Base-by-base conservation (phyloP, 768 basidiomycete species). In the Lactarius sanguifluus region DNA sequence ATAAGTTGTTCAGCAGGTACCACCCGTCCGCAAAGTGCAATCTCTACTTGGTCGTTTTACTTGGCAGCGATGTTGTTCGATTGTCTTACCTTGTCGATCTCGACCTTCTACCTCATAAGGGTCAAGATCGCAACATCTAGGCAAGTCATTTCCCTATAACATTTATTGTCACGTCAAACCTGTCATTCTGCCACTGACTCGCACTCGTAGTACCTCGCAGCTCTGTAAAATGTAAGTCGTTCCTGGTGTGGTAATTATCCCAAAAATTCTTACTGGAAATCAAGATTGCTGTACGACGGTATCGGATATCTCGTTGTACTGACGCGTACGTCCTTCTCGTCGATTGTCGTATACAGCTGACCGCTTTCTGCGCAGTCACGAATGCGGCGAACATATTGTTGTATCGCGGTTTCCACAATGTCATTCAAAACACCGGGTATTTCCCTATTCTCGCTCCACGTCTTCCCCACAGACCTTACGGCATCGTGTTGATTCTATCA, bases 261-360 rank as follows among this genome's bases (percentile, higher is more conserved):
- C 10, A 13, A 2, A 6, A 3, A 32, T 32, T 32, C 38, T 63
- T 45, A 65, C 50, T 32, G 4, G 2, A 6, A 18, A 30, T 10
- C 20, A 68, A 89, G 86, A 76, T 85, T 89, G 85, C 76, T 90
- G 3, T 86, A 85, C 64, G 87, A 90, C 68, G 88, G 88, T 30
- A 74, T 90, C 34, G 81, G 83, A 25, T 90, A 87, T 72, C 85
- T 89, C 64, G 69, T 86, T 34, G 79, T 77, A 5, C 75, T 90
- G 54, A 85, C 86, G 59, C 77, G 73, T 81, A 62, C 18, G 72
- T 66, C 5, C 9, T 16, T 12, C 41, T 32, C 9, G 15, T 36
- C 8, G 20, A 3, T 34, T 28, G 20, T 25, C 38, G 5, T 57
- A 58, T 47, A 30, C 6, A 23, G 1, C 18, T 23, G 58, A 55